These are phyloP conservation scores for Chlorella vulgaris DNA, from an alignment of 139 green algal genomes.

Conservation along the genomic window DNA sequence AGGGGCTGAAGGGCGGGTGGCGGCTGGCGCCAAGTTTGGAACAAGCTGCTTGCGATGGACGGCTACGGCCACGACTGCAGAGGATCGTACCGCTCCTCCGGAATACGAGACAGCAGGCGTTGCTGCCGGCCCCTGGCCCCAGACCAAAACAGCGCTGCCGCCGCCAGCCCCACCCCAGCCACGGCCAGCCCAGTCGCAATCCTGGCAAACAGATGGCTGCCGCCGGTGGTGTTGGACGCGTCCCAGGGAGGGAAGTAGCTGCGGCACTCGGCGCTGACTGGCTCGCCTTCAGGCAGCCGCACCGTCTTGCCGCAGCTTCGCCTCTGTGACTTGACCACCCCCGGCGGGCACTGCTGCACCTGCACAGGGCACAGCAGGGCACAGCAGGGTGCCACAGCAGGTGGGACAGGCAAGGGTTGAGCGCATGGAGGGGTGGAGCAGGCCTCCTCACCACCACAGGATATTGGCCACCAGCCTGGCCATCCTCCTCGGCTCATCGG, in stretches of 20 bases:
- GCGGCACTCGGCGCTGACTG: slow-evolving; percentile 11
- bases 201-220: neutral
- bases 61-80: neutral
- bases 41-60: neutral
- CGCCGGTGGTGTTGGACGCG: neutral
- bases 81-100: slow-evolving; percentile 4
- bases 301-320: slow-evolving; percentile 4
- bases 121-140: neutral
- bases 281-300: slow-evolving; percentile 2
- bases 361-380: no score
- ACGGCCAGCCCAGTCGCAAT: slow-evolving; percentile 1
- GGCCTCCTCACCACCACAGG: no score
- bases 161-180: neutral
- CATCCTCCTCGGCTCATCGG: no score
- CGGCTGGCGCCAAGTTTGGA: no score
- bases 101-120: neutral
- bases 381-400: no score
- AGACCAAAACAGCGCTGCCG: slow-evolving; percentile 1
- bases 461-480: no score
- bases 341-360: slow-evolving; percentile 4
- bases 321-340: neutral
- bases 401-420: neutral
- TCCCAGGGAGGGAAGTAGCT: slow-evolving; percentile 29
- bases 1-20: no score
- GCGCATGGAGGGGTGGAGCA: no score